phyloP scores from a whole-genome alignment of 306 rosid species.

The Lathyrus sativus region DNA sequence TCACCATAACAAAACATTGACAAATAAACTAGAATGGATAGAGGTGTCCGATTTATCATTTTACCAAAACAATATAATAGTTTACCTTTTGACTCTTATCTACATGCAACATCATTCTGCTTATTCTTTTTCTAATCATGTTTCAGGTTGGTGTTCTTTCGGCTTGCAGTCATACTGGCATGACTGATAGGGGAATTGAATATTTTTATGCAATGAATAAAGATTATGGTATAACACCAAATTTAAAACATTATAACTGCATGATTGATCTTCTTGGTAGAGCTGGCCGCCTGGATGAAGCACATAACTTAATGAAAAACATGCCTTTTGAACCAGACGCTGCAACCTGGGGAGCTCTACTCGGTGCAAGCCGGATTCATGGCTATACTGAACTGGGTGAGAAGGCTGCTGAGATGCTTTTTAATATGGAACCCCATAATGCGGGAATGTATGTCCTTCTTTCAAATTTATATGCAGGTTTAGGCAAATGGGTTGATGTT shows the following conservation, averaged over 20 bases:
- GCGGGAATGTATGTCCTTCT: conserved; percentile 89
- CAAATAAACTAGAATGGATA: too few relatives aligned
- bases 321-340: conserved; percentile 82
- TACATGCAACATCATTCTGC: conserved; percentile 14
- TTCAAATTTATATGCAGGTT: conserved; percentile 86
- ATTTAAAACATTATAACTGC: conserved; percentile 74
- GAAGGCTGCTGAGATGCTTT: conserved; percentile 77
- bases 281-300: conserved; percentile 77
- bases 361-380: conserved; percentile 81
- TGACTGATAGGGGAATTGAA: conserved; percentile 63
- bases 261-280: conserved; percentile 85
- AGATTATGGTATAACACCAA: conserved; percentile 58
- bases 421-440: conserved; percentile 81
- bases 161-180: conserved; percentile 82
- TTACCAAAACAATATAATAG: too few relatives aligned
- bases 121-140: conserved; percentile 27
- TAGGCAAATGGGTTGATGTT: conserved; percentile 82
- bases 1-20: too few relatives aligned
- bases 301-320: conserved; percentile 61
- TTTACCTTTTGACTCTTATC: too few relatives aligned
- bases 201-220: conserved; percentile 65
- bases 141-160: conserved; percentile 79
- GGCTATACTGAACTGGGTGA: conserved; percentile 76
- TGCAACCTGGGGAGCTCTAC: conserved; percentile 86
- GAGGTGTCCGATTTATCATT: too few relatives aligned